Evolutionary conservation across 371 early-diverging fungal genomes (phyloP), one percentile per base, ranked within the genome.

Genomic region (Coemansia sp.): DNA sequence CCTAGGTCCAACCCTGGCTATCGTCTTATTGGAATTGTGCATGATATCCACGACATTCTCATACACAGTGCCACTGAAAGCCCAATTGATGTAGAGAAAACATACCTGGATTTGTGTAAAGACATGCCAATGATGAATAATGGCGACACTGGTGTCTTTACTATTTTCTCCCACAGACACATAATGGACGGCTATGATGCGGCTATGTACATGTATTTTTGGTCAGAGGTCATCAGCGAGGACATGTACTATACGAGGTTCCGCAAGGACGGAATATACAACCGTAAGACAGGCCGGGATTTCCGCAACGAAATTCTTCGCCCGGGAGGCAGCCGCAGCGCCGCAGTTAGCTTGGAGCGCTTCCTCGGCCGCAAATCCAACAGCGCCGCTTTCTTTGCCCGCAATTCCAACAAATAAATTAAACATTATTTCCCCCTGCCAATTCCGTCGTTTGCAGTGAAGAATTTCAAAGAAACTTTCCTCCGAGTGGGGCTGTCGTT

Each of bases 111-210:
- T 4, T 79, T 91, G 63, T 82, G 85, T 13, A 73, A 85, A 40
- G 77, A 83, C 49, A 71, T 92, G 32, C 81, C 85, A 0, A 81
- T 87, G 13, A 76, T 91, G 52, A 71, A 45, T 16, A 10, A 57
- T 2, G 68, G 39, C 4, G 51, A 53, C 5, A 57, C 51, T 5
- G 43, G 47, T 49, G 58, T 62, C 9, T 61, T 56, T 57, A 66
- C 42, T 7, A 58, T 70, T 1, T 63, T 81, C 1, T 65, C 80
- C 0, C 82, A 76, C 76, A 85, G 85, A 4, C 90, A 91, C 75
- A 67, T 91, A 7, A 91, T 91, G 87, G 87, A 88, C 39, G 91
- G 92, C 0, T 93, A 88, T 58, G 88, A 90, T 70, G 84, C 87
- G 32, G 85, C 86, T n/a, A 82, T 86, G 63, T 85, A 85, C 61